Evolutionary conservation across 2,329 filamentous ascomycete species (phyloP).

Genomic region (Chaetomium globosum): DNA sequence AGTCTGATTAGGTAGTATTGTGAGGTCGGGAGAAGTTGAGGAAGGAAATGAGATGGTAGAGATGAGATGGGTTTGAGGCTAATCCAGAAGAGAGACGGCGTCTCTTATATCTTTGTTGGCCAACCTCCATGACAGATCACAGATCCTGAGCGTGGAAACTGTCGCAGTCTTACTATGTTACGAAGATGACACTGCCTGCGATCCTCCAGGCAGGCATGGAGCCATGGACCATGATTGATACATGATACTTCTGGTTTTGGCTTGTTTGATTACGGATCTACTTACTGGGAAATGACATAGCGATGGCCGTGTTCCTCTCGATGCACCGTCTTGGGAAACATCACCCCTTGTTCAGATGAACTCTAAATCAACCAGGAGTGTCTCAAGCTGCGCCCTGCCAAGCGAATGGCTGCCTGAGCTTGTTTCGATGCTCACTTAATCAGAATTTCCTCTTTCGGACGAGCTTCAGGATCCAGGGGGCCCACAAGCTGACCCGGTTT

Average conservation of each 20-base stretch:
- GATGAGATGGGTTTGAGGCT: not conserved
- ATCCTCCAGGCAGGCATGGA: not conserved
- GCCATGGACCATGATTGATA: not conserved
- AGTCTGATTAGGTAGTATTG: not conserved
- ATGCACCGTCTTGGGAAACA: not conserved
- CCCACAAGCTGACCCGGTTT: not conserved
- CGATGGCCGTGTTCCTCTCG: not conserved
- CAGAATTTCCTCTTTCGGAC: slow-evolving; percentile 10
- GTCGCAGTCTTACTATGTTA: not conserved
- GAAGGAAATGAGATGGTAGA: not conserved
- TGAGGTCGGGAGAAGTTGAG: not conserved
- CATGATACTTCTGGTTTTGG: not conserved
- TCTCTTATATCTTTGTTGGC: slow-evolving; percentile 1
- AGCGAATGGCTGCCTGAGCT: not conserved
- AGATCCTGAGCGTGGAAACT: not conserved
- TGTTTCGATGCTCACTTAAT: slow-evolving; percentile 14
- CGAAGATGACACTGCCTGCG: not conserved
- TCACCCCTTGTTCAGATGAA: not conserved
- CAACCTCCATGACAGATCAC: not conserved
- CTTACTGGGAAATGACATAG: not conserved
- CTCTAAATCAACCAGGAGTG: not conserved
- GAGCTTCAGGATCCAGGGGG: slow-evolving; percentile 1
- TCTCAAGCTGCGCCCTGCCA: not conserved
- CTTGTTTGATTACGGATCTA: not conserved
- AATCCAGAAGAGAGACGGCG: not conserved